These are phyloP conservation scores for Fusarium coffeatum DNA, from an alignment of 2,329 filamentous ascomycete species.

Conservation along the genomic window DNA sequence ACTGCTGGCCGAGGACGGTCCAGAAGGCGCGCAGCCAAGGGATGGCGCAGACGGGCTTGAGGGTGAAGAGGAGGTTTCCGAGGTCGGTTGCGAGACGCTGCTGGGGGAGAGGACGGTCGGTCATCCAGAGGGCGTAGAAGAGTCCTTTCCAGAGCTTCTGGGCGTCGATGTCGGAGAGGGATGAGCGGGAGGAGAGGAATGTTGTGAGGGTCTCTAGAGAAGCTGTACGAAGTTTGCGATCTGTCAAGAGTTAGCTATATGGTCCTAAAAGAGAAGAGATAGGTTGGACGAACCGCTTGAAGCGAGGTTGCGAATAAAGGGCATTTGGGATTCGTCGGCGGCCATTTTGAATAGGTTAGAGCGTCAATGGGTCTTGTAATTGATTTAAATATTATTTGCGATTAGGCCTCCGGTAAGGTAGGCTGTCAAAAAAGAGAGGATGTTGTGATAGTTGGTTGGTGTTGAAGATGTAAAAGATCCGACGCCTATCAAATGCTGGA, in stretches of 20 bases:
- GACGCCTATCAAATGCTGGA: slow-evolving; percentile 13
- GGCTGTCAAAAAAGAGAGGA: background rate
- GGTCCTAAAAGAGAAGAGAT: background rate
- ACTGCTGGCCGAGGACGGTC: slow-evolving; percentile 76
- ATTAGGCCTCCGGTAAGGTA: background rate
- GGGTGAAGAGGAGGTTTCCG: slow-evolving; percentile 70
- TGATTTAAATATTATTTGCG: accelerated
- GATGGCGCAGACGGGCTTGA: slow-evolving; percentile 60
- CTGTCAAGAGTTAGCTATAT: slow-evolving; percentile 56
- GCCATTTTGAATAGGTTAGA: slow-evolving; percentile 37
- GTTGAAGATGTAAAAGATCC: slow-evolving; percentile 30
- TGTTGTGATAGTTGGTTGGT: slow-evolving; percentile 24
- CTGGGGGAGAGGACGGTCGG: slow-evolving; percentile 87
- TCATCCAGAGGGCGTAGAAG: slow-evolving; percentile 95
- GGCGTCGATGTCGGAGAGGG: slow-evolving; percentile 75
- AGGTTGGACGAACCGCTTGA: slow-evolving; percentile 77
- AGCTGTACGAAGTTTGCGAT: slow-evolving; percentile 80
- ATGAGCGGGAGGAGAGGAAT: slow-evolving; percentile 74
- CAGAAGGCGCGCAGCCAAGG: slow-evolving; percentile 74
- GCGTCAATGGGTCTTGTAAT: slow-evolving; percentile 19
- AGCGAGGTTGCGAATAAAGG: slow-evolving; percentile 85
- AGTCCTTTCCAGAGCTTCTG: slow-evolving; percentile 95
- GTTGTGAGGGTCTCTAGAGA: slow-evolving; percentile 80
- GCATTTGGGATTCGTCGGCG: slow-evolving; percentile 62
- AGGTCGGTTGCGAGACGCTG: slow-evolving; percentile 84